Conservation (phyloP, 139 green algal genomes). For the Raphidocelis subcapitata region DNA sequence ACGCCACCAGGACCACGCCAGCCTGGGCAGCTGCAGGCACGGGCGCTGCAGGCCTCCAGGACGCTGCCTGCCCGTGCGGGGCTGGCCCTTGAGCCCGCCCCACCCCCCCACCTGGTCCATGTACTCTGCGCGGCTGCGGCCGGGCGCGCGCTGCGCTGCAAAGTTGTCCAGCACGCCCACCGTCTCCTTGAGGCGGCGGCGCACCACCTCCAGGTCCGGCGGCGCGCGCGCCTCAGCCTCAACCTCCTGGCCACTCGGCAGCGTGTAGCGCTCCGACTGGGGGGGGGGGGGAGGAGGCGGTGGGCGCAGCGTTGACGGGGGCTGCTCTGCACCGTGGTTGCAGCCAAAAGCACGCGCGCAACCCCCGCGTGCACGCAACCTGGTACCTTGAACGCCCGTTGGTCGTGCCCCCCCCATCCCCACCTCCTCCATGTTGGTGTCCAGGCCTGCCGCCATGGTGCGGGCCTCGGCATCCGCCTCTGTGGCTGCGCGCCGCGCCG, state of each 20-base stretch:
- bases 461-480: constrained; percentile 59
- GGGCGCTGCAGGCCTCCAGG: too few relatives aligned
- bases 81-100: background rate
- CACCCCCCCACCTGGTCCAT: constrained; percentile 53
- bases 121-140: constrained; percentile 69
- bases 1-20: too few relatives aligned
- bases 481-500: constrained; percentile 26
- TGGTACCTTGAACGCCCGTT: too few relatives aligned
- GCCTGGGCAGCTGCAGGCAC: too few relatives aligned
- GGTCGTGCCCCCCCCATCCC: too few relatives aligned
- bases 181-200: constrained; percentile 46
- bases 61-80: too few relatives aligned
- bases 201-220: constrained; percentile 41
- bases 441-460: constrained; percentile 51
- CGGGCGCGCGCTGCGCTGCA: constrained; percentile 45
- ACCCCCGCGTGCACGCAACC: too few relatives aligned
- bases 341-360: too few relatives aligned
- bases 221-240: constrained; percentile 45
- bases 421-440: constrained; percentile 66
- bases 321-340: too few relatives aligned
- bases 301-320: background rate
- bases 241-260: constrained; percentile 55
- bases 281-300: background rate
- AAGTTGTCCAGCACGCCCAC: constrained; percentile 85
- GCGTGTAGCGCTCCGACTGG: constrained; percentile 41